Evolutionary conservation across 2,329 filamentous ascomycete genomes (phyloP), one percentile per base, ranked within the genome.

Genomic region (Ilyonectria destructans): DNA sequence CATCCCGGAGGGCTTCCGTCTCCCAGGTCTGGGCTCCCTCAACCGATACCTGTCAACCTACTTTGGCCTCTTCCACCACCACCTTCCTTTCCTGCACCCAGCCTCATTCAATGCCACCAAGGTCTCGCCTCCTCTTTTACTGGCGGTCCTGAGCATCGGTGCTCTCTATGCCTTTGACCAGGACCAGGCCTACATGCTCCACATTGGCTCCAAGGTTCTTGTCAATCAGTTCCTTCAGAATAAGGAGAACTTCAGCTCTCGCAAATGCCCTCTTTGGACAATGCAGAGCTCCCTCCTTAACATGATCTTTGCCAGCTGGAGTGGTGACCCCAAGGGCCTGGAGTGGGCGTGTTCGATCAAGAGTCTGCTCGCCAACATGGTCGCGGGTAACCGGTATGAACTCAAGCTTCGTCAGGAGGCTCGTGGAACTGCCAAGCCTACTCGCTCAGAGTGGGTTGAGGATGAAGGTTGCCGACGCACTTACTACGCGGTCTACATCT

Each of bases 331-430:
- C 40, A 98, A 98, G 83, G 96, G 96, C 43, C 88, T 99, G 3
- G 96, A 99, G 82, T 99, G 96, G 96, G 95, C 96, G 40, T 98
- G 96, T 82, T 98, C 96, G 2, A 98, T 99, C 83, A 98, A 98
- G 89, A 97, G 95, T 85, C 87, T 98, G 45, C 89, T 99, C 57
- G 96, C 96, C 73, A 98, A 98, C 83, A 98, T 99, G 96, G 96
- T 99, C 65, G 94, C 96, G 66, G 96, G 96, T 67, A 98, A 98
- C 80, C 91, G 95, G 58, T 98, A 98, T 80, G 96, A 99, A 83
- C 86, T 98, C 68, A 98, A 98, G 87, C 88, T 97, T 69, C 93
- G 96, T 19, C 93, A 93, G 62, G 96, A 98, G 78, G 94, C 93
- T 69, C 94, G 96, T 64, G 92, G 94, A 75, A 91, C 89, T 51